phyloP scores from a whole-genome alignment of 2,329 filamentous ascomycete genomes.

The Fusarium sp. region DNA sequence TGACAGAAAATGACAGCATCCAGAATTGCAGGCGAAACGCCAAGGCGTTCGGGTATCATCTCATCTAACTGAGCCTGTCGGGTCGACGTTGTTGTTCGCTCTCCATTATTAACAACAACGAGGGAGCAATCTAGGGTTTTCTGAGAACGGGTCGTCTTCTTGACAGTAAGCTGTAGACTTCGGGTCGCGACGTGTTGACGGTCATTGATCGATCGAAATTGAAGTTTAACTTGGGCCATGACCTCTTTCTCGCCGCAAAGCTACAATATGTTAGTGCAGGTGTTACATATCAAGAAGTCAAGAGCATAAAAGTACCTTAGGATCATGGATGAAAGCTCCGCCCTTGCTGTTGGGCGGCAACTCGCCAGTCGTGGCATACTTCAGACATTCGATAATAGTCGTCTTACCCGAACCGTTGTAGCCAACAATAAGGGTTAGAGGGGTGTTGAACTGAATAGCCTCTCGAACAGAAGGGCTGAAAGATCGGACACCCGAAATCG shows the following conservation, averaged over 20 bases:
- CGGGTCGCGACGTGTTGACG: slow-evolving; percentile 85
- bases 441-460: slow-evolving; percentile 88
- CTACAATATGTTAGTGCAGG: slow-evolving; percentile 52
- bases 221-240: slow-evolving; percentile 89
- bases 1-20: slow-evolving; percentile 99
- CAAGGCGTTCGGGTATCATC: slow-evolving; percentile 86
- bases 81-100: slow-evolving; percentile 82
- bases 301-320: slow-evolving; percentile 70
- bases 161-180: slow-evolving; percentile 86
- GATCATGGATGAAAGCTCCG: slow-evolving; percentile 96
- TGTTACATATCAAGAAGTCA: background rate
- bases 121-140: slow-evolving; percentile 89
- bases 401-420: slow-evolving; percentile 99
- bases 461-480: slow-evolving; percentile 82
- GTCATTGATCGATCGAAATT: slow-evolving; percentile 83
- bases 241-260: slow-evolving; percentile 89
- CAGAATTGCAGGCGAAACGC: slow-evolving; percentile 89
- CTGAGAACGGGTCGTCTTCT: slow-evolving; percentile 79
- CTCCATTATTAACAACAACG: slow-evolving; percentile 80
- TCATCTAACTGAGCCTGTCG: slow-evolving; percentile 84
- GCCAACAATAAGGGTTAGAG: slow-evolving; percentile 94
- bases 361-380: slow-evolving; percentile 96
- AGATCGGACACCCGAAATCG: slow-evolving; percentile 85
- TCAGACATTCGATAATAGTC: slow-evolving; percentile 98
- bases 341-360: slow-evolving; percentile 91